Percentiles rank a stretch among this genome's conserved stretches.
These are phyloP conservation scores for Ophiocordyceps sinensis DNA, from an alignment of 2,329 filamentous ascomycete species.

Conservation along the genomic window DNA sequence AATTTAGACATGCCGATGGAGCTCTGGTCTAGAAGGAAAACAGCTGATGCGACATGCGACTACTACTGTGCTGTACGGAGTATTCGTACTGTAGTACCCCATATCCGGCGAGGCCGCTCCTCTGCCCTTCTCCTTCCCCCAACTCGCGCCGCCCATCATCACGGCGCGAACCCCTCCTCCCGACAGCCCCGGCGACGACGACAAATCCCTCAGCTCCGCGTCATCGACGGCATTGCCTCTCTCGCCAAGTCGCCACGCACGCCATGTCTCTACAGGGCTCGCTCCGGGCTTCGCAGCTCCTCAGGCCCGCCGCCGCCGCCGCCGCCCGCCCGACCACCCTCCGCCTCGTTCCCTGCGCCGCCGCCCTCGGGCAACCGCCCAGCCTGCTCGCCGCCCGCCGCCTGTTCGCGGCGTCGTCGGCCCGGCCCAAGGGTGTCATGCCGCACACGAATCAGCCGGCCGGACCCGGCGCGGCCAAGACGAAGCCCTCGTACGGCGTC, in stretches of 20 bases:
- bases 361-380: not conserved
- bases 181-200: not conserved
- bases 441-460: conserved; percentile 43
- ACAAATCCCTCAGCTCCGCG: not conserved
- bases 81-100: no score
- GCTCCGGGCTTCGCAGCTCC: conserved; percentile 22
- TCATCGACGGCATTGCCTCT: not conserved
- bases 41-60: no score
- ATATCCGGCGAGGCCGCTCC: no score
- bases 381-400: conserved; percentile 6
- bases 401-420: conserved; percentile 15
- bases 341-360: conserved; percentile 4
- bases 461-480: conserved; percentile 23
- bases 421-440: conserved; percentile 34
- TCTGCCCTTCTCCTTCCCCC: no score
- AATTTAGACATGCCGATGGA: no score
- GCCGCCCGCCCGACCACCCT: conserved; percentile 8
- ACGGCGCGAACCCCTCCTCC: not conserved
- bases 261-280: conserved; percentile 18
- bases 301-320: conserved; percentile 17
- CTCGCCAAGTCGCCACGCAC: not conserved
- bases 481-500: conserved; percentile 28
- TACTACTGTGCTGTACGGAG: no score
- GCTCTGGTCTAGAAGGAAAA: no score
- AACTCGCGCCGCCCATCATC: not conserved